phyloP scores from a whole-genome alignment of 331 rosid species.

The Cydonia oblonga region DNA sequence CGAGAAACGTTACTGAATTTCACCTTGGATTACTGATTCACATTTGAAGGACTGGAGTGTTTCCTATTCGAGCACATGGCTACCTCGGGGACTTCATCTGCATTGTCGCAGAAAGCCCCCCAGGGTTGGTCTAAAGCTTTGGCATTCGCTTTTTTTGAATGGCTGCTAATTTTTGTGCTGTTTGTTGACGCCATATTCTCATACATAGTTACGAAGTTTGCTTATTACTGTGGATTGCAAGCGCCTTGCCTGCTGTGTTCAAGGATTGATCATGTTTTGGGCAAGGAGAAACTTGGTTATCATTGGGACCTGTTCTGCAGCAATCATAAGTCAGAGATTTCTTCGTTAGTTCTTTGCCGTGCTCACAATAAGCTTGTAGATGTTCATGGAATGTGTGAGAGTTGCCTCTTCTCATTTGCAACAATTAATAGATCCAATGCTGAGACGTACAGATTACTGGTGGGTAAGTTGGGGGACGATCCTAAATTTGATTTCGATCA shows the following conservation, averaged over 20 bases:
- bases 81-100: conserved; percentile 22
- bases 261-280: conserved; percentile 80
- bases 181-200: conserved; percentile 54
- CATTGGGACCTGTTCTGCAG: conserved; percentile 58
- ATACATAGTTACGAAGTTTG: conserved; percentile 55
- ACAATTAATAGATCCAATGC: conserved; percentile 40
- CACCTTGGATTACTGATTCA: conserved; percentile 19
- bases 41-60: conserved; percentile 22
- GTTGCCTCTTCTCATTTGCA: conserved; percentile 60
- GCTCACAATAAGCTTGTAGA: conserved; percentile 71
- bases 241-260: conserved; percentile 81
- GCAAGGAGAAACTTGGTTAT: conserved; percentile 47
- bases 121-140: conserved; percentile 23
- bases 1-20: background rate
- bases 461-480: conserved; percentile 50
- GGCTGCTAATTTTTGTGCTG: conserved; percentile 62
- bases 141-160: conserved; percentile 65
- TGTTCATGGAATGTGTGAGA: conserved; percentile 57
- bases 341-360: conserved; percentile 54
- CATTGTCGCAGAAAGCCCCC: conserved; percentile 13
- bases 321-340: conserved; percentile 59
- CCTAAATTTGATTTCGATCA: conserved; percentile 28
- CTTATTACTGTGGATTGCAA: conserved; percentile 49
- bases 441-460: conserved; percentile 45
- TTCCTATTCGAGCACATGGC: conserved; percentile 33